Percentiles rank a stretch among this genome's conserved stretches.
phyloP scores from a whole-genome alignment of 2,329 filamentous ascomycete genomes.

The Raffaelea ambrosiae region DNA sequence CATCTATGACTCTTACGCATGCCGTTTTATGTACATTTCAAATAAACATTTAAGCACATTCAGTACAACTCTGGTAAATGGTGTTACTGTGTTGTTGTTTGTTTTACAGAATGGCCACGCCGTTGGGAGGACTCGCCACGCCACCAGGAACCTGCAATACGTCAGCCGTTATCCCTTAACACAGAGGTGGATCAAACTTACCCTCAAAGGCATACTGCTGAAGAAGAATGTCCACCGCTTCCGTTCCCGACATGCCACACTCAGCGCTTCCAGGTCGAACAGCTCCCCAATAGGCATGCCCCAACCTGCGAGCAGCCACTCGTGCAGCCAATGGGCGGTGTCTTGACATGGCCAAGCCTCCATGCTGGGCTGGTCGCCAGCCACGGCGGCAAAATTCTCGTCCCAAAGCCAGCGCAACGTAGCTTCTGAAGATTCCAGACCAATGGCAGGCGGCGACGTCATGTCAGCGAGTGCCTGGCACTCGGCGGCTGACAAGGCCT shows the following conservation, averaged over 20 bases:
- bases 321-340: conserved; percentile 12
- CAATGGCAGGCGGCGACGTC: conserved; percentile 22
- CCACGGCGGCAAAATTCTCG: conserved; percentile 43
- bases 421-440: conserved; percentile 37
- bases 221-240: conserved; percentile 21
- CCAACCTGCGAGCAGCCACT: conserved; percentile 12
- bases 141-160: conserved; percentile 1
- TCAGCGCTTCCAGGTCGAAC: conserved; percentile 32
- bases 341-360: conserved; percentile 28
- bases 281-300: conserved; percentile 28
- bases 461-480: conserved; percentile 18
- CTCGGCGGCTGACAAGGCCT: not conserved
- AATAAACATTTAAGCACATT: too few species aligned
- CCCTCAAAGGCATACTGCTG: conserved; percentile 9
- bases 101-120: conserved; percentile 5
- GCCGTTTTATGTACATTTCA: too few species aligned
- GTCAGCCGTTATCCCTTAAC: not conserved
- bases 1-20: too few species aligned
- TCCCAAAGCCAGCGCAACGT: conserved; percentile 53
- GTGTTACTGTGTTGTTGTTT: too few species aligned
- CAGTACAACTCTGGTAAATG: too few species aligned
- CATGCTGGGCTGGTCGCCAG: conserved; percentile 44
- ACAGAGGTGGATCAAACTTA: not conserved
- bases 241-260: conserved; percentile 16
- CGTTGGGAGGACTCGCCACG: conserved; percentile 6